phyloP scores from a whole-genome alignment of 257 asterid species.

The Datura wrightii region DNA sequence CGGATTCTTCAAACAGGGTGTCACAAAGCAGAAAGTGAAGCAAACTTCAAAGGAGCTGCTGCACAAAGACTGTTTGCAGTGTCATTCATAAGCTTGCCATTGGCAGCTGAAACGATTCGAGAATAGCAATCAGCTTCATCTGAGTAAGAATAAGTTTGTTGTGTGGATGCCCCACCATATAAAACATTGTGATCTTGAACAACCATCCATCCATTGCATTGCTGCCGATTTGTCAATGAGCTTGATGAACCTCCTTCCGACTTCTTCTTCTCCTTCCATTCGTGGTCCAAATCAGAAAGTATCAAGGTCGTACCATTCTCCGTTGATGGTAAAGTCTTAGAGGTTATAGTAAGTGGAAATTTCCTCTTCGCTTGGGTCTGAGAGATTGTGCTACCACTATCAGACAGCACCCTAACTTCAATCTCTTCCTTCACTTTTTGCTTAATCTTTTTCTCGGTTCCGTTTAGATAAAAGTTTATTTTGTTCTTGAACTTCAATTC shows the following conservation, averaged over 20 bases:
- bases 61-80: conserved; percentile 48
- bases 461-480: conserved; percentile 49
- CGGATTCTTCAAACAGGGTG: not conserved
- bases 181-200: conserved; percentile 61
- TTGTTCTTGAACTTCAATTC: conserved; percentile 57
- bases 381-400: conserved; percentile 36
- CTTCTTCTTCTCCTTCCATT: conserved; percentile 57
- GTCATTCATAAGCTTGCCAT: conserved; percentile 52
- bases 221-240: conserved; percentile 49
- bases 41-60: conserved; percentile 33
- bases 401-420: conserved; percentile 43
- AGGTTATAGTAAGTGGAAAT: conserved; percentile 56
- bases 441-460: conserved; percentile 53
- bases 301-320: conserved; percentile 44
- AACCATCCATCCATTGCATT: conserved; percentile 67
- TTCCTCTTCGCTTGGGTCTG: conserved; percentile 39
- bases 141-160: conserved; percentile 47
- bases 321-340: conserved; percentile 42
- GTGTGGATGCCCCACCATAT: conserved; percentile 59
- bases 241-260: conserved; percentile 32
- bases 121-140: conserved; percentile 55
- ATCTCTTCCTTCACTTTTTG: conserved; percentile 56
- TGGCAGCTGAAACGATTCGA: conserved; percentile 47
- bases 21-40: conserved; percentile 19
- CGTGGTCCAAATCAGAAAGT: conserved; percentile 50